phyloP scores from a whole-genome alignment of 2,329 filamentous ascomycete species.

The Claviceps maximensis region DNA sequence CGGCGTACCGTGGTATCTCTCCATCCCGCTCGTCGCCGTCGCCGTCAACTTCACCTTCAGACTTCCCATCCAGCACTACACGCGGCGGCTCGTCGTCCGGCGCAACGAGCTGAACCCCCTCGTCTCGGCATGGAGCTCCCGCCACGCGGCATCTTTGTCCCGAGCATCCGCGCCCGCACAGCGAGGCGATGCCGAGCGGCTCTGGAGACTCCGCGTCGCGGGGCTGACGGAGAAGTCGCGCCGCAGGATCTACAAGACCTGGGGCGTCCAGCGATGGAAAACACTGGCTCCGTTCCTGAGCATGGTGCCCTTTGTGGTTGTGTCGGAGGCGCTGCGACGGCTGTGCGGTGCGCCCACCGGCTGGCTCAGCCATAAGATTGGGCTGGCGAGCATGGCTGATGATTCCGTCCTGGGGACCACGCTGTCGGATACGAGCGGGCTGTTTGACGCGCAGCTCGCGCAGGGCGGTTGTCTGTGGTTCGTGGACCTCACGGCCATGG shows the following conservation, averaged over 20 bases:
- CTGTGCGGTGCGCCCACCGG: conserved; percentile 23
- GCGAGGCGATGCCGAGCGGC: conserved; percentile 5
- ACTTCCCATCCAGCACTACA: conserved; percentile 33
- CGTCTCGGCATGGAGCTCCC: conserved; percentile 18
- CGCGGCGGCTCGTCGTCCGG: conserved; percentile 16
- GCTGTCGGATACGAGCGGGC: conserved; percentile 13
- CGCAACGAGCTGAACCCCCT: conserved; percentile 19
- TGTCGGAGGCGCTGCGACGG: conserved; percentile 37
- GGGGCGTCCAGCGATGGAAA: conserved; percentile 36
- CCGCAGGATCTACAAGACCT: conserved; percentile 22
- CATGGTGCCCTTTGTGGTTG: conserved; percentile 35
- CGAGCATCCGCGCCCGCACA: neutral
- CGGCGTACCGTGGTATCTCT: conserved; percentile 39
- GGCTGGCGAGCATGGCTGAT: conserved; percentile 10
- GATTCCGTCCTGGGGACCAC: neutral
- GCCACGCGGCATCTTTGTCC: conserved; percentile 10
- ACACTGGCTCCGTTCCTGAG: conserved; percentile 24
- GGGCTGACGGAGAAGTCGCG: conserved; percentile 16
- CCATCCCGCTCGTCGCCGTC: conserved; percentile 39
- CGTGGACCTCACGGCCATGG: conserved; percentile 35
- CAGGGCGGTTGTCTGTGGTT: conserved; percentile 44
- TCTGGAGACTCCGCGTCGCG: conserved; percentile 13
- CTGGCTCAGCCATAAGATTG: conserved; percentile 19
- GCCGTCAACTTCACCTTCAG: conserved; percentile 31
- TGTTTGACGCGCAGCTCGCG: conserved; percentile 27